These are phyloP conservation scores for Ustilago trichophora DNA, from an alignment of 1,284 basidiomycete species.

Conservation along the genomic window DNA sequence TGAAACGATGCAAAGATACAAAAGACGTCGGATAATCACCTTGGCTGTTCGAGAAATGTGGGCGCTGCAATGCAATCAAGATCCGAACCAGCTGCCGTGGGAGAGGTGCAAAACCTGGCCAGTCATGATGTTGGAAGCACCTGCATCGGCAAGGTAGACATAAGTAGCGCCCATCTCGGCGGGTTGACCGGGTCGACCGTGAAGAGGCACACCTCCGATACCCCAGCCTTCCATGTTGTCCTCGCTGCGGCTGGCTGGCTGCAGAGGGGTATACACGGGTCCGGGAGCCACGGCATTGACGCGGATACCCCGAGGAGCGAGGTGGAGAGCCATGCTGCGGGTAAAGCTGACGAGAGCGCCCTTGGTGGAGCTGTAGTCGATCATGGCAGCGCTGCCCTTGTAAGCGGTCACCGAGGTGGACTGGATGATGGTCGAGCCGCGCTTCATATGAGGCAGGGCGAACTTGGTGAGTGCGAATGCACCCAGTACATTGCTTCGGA, in stretches of 20 bases:
- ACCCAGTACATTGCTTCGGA: conserved; percentile 53
- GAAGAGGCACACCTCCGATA: conserved; percentile 45
- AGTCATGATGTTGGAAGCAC: conserved; percentile 53
- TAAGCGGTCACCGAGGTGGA: conserved; percentile 75
- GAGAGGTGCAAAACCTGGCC: conserved; percentile 52
- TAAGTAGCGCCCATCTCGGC: conserved; percentile 52
- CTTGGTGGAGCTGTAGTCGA: conserved; percentile 73
- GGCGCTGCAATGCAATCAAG: conserved; percentile 4
- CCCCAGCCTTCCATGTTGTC: conserved; percentile 57
- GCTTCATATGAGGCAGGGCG: conserved; percentile 73
- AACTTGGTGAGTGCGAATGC: conserved; percentile 57
- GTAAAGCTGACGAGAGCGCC: conserved; percentile 70
- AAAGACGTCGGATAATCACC: too few relatives aligned
- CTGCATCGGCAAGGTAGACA: conserved; percentile 55
- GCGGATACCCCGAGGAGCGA: conserved; percentile 73
- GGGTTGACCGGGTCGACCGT: conserved; percentile 51
- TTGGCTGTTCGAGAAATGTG: too few relatives aligned
- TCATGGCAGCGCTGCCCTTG: conserved; percentile 68
- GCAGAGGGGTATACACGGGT: conserved; percentile 70
- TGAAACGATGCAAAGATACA: too few relatives aligned
- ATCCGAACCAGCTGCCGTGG: conserved; percentile 45
- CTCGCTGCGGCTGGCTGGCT: conserved; percentile 49
- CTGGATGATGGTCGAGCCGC: conserved; percentile 75
- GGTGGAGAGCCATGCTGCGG: conserved; percentile 71
- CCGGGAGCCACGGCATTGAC: conserved; percentile 72